Conservation (phyloP, 2,329 filamentous ascomycete species). For the Rhynchosporium secalis region DNA sequence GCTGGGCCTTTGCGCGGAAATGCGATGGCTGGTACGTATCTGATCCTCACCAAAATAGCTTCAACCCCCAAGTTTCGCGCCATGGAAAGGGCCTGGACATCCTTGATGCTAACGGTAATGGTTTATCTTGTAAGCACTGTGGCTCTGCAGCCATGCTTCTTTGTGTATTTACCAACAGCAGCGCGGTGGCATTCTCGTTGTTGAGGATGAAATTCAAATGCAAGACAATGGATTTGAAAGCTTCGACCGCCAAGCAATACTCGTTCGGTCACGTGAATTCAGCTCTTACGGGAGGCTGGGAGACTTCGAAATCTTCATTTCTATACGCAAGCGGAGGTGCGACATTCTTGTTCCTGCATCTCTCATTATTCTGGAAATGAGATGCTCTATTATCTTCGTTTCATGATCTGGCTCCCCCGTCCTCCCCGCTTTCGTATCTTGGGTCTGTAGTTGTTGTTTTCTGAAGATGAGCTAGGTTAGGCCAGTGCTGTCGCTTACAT, state of each 20-base stretch:
- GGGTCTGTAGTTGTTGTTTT: not conserved
- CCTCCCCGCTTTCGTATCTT: not conserved
- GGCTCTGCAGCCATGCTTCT: not conserved
- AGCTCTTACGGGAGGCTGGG: not conserved
- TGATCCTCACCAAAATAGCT: slow-evolving; percentile 17
- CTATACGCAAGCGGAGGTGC: not conserved
- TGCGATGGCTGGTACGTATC: slow-evolving; percentile 23
- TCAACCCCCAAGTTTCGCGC: not conserved
- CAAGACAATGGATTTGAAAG: not conserved
- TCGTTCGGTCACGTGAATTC: not conserved
- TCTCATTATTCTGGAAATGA: no score
- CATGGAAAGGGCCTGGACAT: not conserved
- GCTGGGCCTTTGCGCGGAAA: slow-evolving; percentile 32
- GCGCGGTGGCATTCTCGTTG: not conserved
- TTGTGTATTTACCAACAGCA: not conserved
- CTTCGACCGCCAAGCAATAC: not conserved
- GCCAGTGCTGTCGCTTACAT: not conserved
- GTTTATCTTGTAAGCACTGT: not conserved
- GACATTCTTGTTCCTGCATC: not conserved
- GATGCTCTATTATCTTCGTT: no score
- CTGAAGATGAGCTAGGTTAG: not conserved
- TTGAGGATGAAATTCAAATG: not conserved
- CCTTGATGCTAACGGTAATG: not conserved
- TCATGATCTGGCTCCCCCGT: no score
- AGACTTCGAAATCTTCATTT: not conserved